These are phyloP conservation scores for Rhodofomes roseus DNA, from an alignment of 1,284 basidiomycete species.

Conservation along the genomic window DNA sequence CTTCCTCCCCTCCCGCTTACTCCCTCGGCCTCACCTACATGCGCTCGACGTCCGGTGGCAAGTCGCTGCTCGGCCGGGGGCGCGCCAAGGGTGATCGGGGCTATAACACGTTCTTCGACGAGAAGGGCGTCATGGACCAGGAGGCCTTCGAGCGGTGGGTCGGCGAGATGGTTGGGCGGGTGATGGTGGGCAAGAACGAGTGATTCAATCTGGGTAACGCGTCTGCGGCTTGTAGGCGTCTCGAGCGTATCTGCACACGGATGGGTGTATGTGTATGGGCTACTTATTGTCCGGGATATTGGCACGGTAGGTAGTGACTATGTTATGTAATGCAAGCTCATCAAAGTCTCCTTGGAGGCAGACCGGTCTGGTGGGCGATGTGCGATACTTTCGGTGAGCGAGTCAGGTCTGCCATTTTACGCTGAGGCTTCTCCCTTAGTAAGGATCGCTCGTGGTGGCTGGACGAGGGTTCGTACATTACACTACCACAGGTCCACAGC, in stretches of 20 bases:
- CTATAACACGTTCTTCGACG: conserved; percentile 73
- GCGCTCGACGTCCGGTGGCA: conserved; percentile 73
- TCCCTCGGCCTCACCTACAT: conserved; percentile 61
- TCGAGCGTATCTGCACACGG: background rate
- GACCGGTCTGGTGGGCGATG: background rate
- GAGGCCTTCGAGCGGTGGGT: conserved; percentile 71
- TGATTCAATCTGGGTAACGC: background rate
- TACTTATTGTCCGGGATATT: background rate
- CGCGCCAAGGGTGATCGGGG: conserved; percentile 46
- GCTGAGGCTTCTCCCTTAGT: no score
- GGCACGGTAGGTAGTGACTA: conserved; percentile 1
- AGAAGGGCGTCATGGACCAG: conserved; percentile 64
- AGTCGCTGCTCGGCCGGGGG: conserved; percentile 68
- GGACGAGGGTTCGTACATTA: no score
- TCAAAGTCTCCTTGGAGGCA: background rate
- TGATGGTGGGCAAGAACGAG: conserved; percentile 28
- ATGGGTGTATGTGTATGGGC: background rate
- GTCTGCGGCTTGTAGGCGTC: background rate
- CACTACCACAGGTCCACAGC: background rate
- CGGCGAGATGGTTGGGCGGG: conserved; percentile 51
- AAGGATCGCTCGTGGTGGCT: no score
- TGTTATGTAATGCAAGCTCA: background rate
- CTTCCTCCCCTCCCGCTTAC: conserved; percentile 53
- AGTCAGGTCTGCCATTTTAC: background rate
- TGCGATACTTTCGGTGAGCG: background rate